Percentiles rank a stretch among this genome's conserved stretches.
Conservation (phyloP, 2,329 filamentous ascomycete genomes). For the Colletotrichum sp. region DNA sequence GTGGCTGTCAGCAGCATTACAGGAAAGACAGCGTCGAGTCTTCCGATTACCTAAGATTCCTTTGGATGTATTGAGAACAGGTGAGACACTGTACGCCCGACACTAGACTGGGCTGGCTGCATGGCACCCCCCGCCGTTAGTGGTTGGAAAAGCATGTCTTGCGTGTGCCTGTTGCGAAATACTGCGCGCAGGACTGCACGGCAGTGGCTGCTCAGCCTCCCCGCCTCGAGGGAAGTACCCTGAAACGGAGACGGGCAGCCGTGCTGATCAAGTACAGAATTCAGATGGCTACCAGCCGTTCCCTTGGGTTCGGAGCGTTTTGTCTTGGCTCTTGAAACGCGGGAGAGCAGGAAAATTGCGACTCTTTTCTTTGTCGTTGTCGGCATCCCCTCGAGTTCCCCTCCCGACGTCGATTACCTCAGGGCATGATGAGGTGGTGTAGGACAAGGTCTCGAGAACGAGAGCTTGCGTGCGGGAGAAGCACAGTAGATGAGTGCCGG, state of each 20-base stretch:
- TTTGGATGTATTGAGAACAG: background rate
- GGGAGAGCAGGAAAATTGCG: background rate
- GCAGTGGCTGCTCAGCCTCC: conserved; percentile 3
- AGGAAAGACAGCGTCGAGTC: background rate
- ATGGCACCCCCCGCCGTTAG: background rate
- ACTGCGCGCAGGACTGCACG: background rate
- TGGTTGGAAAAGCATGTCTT: background rate
- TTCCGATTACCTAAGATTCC: background rate
- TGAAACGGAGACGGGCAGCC: conserved; percentile 4
- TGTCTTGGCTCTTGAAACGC: conserved; percentile 19
- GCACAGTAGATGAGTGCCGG: background rate
- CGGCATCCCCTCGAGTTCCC: background rate
- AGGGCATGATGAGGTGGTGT: background rate
- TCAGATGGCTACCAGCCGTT: conserved; percentile 5
- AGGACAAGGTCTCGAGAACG: background rate
- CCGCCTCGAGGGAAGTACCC: background rate
- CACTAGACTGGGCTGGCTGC: conserved; percentile 2
- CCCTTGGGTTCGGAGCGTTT: conserved; percentile 12
- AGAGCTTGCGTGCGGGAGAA: background rate
- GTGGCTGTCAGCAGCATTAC: background rate
- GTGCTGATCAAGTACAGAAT: background rate
- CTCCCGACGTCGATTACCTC: background rate
- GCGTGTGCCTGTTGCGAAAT: background rate
- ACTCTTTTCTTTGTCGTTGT: background rate
- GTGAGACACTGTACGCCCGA: conserved; percentile 10